Evolutionary conservation across 2,329 filamentous ascomycete genomes (phyloP).

Genomic region (Fusarium fujikuroi): DNA sequence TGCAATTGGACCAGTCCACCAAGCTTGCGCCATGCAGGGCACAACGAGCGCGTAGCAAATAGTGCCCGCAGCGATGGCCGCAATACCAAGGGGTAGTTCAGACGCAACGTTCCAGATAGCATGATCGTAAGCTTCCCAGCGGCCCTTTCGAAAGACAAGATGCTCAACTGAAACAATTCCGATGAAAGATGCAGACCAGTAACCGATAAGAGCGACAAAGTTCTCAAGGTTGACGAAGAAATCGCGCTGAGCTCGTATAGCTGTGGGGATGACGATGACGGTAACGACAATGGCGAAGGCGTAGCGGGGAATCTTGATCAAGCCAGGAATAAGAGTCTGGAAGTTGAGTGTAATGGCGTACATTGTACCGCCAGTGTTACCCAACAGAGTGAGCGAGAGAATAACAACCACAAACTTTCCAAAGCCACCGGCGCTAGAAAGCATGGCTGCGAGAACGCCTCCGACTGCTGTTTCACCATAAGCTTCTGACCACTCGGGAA

Average conservation of each 20-base stretch:
- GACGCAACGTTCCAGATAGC: constrained; percentile 59
- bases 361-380: constrained; percentile 68
- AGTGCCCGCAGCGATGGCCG: constrained; percentile 58
- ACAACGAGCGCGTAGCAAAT: constrained; percentile 64
- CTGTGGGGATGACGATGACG: constrained; percentile 68
- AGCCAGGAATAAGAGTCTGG: constrained; percentile 68
- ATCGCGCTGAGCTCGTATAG: constrained; percentile 63
- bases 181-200: constrained; percentile 67
- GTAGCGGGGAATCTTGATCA: constrained; percentile 66
- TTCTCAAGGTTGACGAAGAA: constrained; percentile 69
- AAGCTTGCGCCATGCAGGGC: constrained; percentile 69
- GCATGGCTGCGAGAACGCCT: constrained; percentile 69
- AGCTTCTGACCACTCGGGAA: constrained; percentile 63
- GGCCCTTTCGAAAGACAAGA: constrained; percentile 58
- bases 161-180: constrained; percentile 61
- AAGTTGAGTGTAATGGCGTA: constrained; percentile 73
- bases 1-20: constrained; percentile 71
- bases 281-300: constrained; percentile 68
- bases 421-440: constrained; percentile 66
- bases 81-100: constrained; percentile 58
- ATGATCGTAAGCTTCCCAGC: constrained; percentile 58
- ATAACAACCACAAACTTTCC: constrained; percentile 71
- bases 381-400: constrained; percentile 66
- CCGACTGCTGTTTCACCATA: constrained; percentile 66
- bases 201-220: constrained; percentile 66